Conservation (phyloP, 225 moss, liverwort and hornwort species). For the Polytrichum commune region DNA sequence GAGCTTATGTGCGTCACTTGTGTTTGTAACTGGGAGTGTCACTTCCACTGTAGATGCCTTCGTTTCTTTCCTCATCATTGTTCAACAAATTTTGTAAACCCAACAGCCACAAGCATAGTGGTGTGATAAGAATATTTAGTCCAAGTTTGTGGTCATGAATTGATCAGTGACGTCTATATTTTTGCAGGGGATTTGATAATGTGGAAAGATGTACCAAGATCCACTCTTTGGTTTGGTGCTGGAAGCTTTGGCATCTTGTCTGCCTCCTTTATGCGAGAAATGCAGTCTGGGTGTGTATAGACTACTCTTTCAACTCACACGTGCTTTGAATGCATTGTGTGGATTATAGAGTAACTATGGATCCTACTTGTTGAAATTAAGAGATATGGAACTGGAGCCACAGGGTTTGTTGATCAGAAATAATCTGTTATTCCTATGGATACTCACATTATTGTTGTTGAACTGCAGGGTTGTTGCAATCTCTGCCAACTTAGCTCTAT, state of each 20-base stretch:
- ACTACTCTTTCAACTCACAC: neutral
- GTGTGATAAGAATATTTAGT: neutral
- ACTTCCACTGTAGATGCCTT: too few species aligned
- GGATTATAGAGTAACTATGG: too few species aligned
- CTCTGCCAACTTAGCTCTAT: slow-evolving; percentile 69
- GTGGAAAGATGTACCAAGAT: slow-evolving; percentile 92
- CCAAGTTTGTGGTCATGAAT: neutral
- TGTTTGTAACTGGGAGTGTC: too few species aligned
- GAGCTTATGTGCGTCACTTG: too few species aligned
- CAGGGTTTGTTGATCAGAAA: too few species aligned
- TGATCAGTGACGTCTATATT: neutral
- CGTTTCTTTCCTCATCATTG: too few species aligned
- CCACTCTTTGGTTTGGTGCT: slow-evolving; percentile 83
- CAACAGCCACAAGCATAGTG: too few species aligned
- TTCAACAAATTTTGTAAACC: too few species aligned
- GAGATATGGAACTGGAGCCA: too few species aligned
- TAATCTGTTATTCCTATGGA: neutral
- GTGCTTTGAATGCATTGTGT: too few species aligned
- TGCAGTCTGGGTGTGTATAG: slow-evolving; percentile 69
- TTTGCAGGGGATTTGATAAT: slow-evolving; percentile 81
- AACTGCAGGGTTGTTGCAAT: slow-evolving; percentile 67
- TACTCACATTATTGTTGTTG: neutral
- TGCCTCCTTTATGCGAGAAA: slow-evolving; percentile 72
- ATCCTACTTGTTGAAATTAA: too few species aligned
- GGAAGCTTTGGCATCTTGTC: slow-evolving; percentile 91